Evolutionary conservation across 257 asterid species (phyloP), one percentile per base, ranked within the genome.

Genomic region (Anisodus tanguticus): DNA sequence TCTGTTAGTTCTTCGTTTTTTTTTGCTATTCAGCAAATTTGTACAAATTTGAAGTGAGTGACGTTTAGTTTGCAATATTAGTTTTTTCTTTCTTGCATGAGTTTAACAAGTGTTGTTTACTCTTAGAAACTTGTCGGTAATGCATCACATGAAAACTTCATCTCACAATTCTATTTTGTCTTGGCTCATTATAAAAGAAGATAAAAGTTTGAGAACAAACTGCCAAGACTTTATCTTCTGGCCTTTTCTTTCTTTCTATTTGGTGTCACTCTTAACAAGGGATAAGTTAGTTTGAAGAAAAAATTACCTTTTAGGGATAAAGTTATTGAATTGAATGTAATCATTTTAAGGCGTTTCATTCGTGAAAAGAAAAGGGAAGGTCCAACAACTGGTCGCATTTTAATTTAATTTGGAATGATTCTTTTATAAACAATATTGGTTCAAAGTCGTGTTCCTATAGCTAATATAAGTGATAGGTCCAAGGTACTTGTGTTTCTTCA

Each of bases 101-200:
- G 3, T 47, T 72, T 72, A 47, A 72, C 59, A 72, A 72, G 80
- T 72, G 80, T 72, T 72, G 59, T 19, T 47, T 19, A 19, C 57
- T n/a, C 59, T 72, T 72, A 10, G 59, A 47, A 72, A 47, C 59
- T 45, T 72, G 80, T 72, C 80, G 59, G 80, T 3, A 45, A 19
- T 45, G 80, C 80, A 72, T 72, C 80, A 47, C 59, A 72, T 72
- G 80, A 72, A 72, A 72, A 22, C n/a, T 70, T 47, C 59, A 19
- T 72, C 59, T 72, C n/a, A 72, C n/a, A 47, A 45, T 4, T 47
- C 4, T 62, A 17, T 22, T 10, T 63, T 4, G 3, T 10, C 19
- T 72, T 11, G 35, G 4, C 11, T 64, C 7, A 11, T 31, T 64
- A 17, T 9, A 3, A 19, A 67, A 67, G n/a, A 22, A 22, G 26